Evolutionary conservation across 1,284 basidiomycete species (phyloP).

Genomic region (Psilocybe mexicana): DNA sequence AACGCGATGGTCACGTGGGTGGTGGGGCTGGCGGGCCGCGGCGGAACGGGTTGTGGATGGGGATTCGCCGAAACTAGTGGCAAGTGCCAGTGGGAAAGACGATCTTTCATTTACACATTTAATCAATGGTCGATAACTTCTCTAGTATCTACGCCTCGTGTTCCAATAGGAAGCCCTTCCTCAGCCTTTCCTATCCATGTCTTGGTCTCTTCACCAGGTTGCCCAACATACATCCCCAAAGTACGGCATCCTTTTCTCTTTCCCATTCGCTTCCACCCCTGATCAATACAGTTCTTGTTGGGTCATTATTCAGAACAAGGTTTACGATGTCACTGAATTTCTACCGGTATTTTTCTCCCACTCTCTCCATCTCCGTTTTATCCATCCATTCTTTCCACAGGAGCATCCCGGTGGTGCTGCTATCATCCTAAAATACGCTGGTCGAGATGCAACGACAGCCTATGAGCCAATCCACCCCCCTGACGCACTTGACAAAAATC

Average conservation of each 20-base stretch:
- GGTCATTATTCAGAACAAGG: conserved; percentile 80
- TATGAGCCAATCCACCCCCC: conserved; percentile 78
- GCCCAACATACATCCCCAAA: conserved; percentile 53
- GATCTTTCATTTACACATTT: conserved; percentile 3
- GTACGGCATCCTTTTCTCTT: conserved; percentile 32
- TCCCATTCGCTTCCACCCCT: conserved; percentile 8
- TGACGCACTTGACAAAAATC: conserved; percentile 67
- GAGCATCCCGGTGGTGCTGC: conserved; percentile 82
- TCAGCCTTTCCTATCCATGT: conserved; percentile 23
- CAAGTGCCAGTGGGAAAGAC: background rate
- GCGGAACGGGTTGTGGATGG: background rate
- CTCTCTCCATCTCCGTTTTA: conserved; percentile 1
- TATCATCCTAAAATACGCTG: conserved; percentile 79
- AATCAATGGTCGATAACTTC: background rate
- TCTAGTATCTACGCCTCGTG: conserved; percentile 3
- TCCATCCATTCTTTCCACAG: conserved; percentile 34
- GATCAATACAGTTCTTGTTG: conserved; percentile 68
- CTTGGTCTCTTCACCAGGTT: conserved; percentile 42
- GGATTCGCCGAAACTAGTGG: background rate
- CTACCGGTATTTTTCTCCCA: conserved; percentile 48
- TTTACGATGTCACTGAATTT: conserved; percentile 88
- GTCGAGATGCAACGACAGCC: conserved; percentile 72
- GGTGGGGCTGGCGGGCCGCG: background rate
- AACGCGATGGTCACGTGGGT: conserved; percentile 57
- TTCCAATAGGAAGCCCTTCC: conserved; percentile 3